Base-by-base conservation (phyloP, 75 land plant species). In the Azolla pinnata region DNA sequence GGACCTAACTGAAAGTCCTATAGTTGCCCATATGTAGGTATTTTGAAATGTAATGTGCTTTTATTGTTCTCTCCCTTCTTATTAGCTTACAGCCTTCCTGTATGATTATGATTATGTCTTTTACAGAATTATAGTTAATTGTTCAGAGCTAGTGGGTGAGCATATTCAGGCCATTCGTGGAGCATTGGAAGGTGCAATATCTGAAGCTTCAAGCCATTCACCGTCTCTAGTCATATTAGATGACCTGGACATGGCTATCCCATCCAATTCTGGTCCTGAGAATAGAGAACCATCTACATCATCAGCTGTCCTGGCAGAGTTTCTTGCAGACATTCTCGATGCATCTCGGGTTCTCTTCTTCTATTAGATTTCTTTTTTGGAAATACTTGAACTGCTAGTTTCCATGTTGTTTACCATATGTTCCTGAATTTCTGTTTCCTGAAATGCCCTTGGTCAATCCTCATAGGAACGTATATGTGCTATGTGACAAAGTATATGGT, bases 181-280 rank as follows among this genome's bases (percentile, higher is more conserved):
- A 54, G 64, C 78, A 57, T 54, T 93, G 61, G 45, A 60, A 7
- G 60, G 60, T 26, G 67, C 64, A 31, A 45, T 93, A 20, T 66
- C 84, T 66, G 96, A 88, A 62, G 98, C 96, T 27, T 17, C 85
- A 10, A 74, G 73, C 51, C 81, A 85, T 70, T 68, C 87, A 31
- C 98, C 98, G 35, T 78, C 90, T 38, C 51, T 93, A 40, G 50
- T 93, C 57, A 68, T 93, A 32, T 75, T 93, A 61, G 98, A 93
- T 75, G 98, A 88, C 64, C 78, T 93, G 45, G 96, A 93, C 64
- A 65, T 69, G 60, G 67, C 81, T 32, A 57, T 93, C 56, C 70
- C 86, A 56, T 57, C 71, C 29, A 64, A 81, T 14, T 31, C 64
- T 31, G 89, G 77, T 0, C 62, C 75, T 42, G 89, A 88, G 46